Evolutionary conservation across 2,329 filamentous ascomycete species (phyloP).

Genomic region (Colletotrichum zoysiae): DNA sequence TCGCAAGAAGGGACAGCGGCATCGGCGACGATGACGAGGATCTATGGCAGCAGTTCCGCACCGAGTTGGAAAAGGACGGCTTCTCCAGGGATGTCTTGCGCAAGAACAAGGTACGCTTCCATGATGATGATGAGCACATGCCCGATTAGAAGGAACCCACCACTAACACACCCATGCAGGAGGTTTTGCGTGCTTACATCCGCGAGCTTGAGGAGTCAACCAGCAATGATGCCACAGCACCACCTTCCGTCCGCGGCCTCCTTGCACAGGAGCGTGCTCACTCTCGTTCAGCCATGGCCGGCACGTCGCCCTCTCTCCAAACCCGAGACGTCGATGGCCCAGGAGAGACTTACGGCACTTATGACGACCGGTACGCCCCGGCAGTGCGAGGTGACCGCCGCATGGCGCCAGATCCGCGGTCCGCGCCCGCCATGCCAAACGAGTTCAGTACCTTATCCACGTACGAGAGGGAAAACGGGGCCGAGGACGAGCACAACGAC

Average conservation of each 20-base stretch:
- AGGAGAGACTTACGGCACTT: constrained; percentile 52
- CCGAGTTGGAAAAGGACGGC: constrained; percentile 69
- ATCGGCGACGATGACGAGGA: constrained; percentile 61
- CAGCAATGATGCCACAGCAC: constrained; percentile 56
- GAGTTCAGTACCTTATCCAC: constrained; percentile 45
- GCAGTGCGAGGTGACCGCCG: constrained; percentile 55
- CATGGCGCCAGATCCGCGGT: constrained; percentile 50
- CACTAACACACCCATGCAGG: constrained; percentile 54
- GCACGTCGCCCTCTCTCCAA: constrained; percentile 21
- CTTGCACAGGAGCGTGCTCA: constrained; percentile 57
- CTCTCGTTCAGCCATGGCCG: constrained; percentile 34
- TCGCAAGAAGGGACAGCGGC: constrained; percentile 54
- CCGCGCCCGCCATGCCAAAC: constrained; percentile 26
- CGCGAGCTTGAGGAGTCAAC: constrained; percentile 67
- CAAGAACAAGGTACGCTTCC: constrained; percentile 66
- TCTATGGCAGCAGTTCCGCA: constrained; percentile 69
- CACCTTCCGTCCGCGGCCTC: constrained; percentile 65
- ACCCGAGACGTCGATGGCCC: constrained; percentile 45
- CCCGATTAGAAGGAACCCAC: not conserved
- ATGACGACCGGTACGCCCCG: constrained; percentile 57
- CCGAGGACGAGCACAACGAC: constrained; percentile 52
- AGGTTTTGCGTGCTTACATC: constrained; percentile 71
- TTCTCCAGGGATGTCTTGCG: constrained; percentile 67
- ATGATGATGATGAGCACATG: constrained; percentile 8
- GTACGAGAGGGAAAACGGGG: constrained; percentile 54